Evolutionary conservation across 345 rosid species (phyloP).

Genomic region (Salix koriyanagi): DNA sequence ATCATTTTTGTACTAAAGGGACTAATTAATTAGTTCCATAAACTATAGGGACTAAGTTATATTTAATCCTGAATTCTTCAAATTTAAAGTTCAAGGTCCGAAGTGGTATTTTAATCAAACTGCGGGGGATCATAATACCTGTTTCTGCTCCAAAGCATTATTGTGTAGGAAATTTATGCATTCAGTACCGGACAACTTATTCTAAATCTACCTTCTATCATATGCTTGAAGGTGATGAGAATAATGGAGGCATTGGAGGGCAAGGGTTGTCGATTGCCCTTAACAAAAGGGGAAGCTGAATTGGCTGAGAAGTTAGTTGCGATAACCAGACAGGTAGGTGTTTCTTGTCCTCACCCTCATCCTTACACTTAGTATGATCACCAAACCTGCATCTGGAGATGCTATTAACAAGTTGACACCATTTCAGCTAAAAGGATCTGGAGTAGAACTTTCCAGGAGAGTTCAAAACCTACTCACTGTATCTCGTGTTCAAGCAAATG

Average conservation of each 20-base stretch:
- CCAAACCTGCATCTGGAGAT: not conserved
- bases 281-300: conserved; percentile 84
- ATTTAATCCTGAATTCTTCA: not conserved
- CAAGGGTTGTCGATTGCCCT: conserved; percentile 78
- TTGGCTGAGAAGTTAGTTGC: conserved; percentile 76
- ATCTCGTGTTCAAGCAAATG: conserved; percentile 73
- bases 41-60: not conserved
- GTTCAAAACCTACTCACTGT: conserved; percentile 72
- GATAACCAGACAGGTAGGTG: conserved; percentile 69
- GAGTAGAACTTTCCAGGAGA: conserved; percentile 93
- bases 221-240: conserved; percentile 62
- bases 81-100: not conserved
- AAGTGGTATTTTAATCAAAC: not conserved
- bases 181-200: not conserved
- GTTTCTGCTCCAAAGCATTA: not conserved
- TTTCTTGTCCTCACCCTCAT: conserved; percentile 12
- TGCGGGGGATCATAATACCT: not conserved
- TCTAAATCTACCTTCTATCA: not conserved
- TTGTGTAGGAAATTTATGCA: not conserved
- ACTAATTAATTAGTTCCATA: not conserved
- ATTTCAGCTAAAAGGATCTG: conserved; percentile 88
- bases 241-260: conserved; percentile 87
- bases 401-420: conserved; percentile 19
- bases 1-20: not conserved
- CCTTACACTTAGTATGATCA: not conserved